A percentile compares a stretch with the other conserved stretches of the same genome.
Evolutionary conservation across 352 stramenopile species (phyloP).

Genomic region (Globisporangium takayamanum): DNA sequence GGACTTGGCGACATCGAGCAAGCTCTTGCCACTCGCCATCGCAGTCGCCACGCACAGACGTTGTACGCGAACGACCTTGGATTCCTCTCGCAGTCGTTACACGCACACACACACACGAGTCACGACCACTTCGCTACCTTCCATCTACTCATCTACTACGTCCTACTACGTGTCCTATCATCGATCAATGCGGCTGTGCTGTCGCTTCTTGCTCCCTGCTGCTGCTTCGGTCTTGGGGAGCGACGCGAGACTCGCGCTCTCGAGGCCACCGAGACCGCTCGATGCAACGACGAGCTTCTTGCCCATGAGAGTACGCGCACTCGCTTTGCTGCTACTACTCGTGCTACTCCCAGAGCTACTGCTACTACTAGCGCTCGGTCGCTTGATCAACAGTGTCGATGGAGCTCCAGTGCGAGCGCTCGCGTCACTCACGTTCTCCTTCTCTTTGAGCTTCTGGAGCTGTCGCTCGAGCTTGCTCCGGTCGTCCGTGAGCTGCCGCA

Average conservation of each 20-base stretch:
- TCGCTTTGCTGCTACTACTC: not conserved
- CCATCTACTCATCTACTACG: not conserved
- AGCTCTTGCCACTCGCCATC: slow-evolving; percentile 15
- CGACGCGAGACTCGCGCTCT: slow-evolving; percentile 15
- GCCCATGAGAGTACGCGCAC: not conserved
- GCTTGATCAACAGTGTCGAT: slow-evolving; percentile 4
- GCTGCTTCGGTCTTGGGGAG: slow-evolving; percentile 7
- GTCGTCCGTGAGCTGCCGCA: slow-evolving; percentile 57
- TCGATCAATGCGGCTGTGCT: slow-evolving; percentile 16
- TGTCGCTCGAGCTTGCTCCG: slow-evolving; percentile 47
- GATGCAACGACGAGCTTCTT: slow-evolving; percentile 11
- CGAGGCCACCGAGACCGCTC: slow-evolving; percentile 4
- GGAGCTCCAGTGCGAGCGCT: not conserved
- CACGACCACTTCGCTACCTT: not conserved
- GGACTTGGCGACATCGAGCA: slow-evolving; percentile 47
- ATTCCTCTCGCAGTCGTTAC: not conserved
- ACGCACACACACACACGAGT: not conserved
- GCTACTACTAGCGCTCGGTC: slow-evolving; percentile 17
- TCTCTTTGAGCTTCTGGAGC: slow-evolving; percentile 59
- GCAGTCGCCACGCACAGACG: not conserved
- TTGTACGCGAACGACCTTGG: not conserved
- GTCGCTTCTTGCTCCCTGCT: slow-evolving; percentile 32
- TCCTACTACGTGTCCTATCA: slow-evolving; percentile 5
- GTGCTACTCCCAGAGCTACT: slow-evolving; percentile 12
- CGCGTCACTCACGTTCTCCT: slow-evolving; percentile 55